Conservation (phyloP, 129 eudicot genomes). For the Ambrosia trifida region DNA sequence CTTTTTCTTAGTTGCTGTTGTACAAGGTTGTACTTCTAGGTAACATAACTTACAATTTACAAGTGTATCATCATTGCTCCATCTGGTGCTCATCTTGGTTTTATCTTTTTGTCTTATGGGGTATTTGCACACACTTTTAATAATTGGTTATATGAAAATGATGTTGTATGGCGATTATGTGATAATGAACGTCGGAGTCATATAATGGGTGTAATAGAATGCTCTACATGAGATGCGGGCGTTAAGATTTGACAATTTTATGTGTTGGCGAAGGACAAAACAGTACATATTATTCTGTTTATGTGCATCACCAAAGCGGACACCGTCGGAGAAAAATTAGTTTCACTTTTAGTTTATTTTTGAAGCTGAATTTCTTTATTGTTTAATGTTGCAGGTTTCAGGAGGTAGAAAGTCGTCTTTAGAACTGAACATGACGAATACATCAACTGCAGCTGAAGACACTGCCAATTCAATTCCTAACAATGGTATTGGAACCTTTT, state of each 20-base stretch:
- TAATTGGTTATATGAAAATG: too few species aligned
- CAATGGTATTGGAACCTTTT: conserved; percentile 10
- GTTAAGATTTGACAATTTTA: background rate
- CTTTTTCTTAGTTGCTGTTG: too few species aligned
- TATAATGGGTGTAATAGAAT: background rate
- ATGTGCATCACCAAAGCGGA: background rate
- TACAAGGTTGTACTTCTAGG: background rate
- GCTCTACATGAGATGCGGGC: background rate
- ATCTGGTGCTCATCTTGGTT: too few species aligned
- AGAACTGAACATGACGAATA: conserved; percentile 33
- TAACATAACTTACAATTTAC: background rate
- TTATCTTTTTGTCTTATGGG: background rate
- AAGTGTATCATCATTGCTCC: too few species aligned
- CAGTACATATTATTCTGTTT: background rate
- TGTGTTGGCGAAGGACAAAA: background rate
- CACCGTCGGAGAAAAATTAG: background rate
- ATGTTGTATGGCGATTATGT: too few species aligned
- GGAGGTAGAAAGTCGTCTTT: conserved; percentile 38
- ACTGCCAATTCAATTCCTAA: conserved; percentile 40
- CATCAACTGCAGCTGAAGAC: conserved; percentile 43
- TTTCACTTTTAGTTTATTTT: background rate
- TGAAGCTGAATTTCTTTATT: conserved; percentile 1
- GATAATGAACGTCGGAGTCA: too few species aligned
- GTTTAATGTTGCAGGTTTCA: conserved; percentile 33
- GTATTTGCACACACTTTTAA: background rate